These are phyloP conservation scores for Geopyxis carbonaria DNA, from an alignment of 495 filamentous ascomycete genomes.

Conservation along the genomic window DNA sequence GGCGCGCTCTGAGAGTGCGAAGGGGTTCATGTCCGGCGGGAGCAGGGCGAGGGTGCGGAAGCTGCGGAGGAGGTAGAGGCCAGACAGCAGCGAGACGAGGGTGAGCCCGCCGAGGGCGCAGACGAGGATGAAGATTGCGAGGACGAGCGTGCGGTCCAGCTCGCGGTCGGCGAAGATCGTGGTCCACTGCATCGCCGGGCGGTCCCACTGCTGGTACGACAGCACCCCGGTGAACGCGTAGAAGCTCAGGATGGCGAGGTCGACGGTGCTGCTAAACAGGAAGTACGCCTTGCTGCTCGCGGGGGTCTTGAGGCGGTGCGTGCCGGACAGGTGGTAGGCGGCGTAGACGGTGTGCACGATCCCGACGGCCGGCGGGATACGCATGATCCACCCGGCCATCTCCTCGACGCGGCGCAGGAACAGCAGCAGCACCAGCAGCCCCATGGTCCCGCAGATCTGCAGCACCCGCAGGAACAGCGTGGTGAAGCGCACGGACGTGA, in stretches of 20 bases:
- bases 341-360: constrained; percentile 17
- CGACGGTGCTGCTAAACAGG: constrained; percentile 13
- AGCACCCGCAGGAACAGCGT: constrained; percentile 9
- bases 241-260: constrained; percentile 15
- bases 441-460: constrained; percentile 18
- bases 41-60: constrained; percentile 16
- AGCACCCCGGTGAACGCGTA: constrained; percentile 17
- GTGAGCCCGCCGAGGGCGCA: constrained; percentile 13
- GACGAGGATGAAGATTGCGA: constrained; percentile 9
- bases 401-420: constrained; percentile 16
- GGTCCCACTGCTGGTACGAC: constrained; percentile 10
- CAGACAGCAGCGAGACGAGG: constrained; percentile 10
- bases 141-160: constrained; percentile 8
- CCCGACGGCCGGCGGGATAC: constrained; percentile 16
- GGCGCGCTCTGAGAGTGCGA: constrained; percentile 15
- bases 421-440: constrained; percentile 11
- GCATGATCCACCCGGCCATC: constrained; percentile 18
- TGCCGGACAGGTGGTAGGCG: constrained; percentile 17
- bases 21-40: constrained; percentile 16
- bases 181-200: constrained; percentile 4
- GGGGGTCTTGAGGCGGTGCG: constrained; percentile 16
- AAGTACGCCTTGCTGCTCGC: constrained; percentile 14
- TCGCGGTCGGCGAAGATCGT: constrained; percentile 13
- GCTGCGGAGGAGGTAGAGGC: constrained; percentile 13
- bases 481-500: constrained; percentile 5